These are phyloP conservation scores for Coprinopsis marcescibilis DNA, from an alignment of 768 basidiomycete species.

Conservation along the genomic window DNA sequence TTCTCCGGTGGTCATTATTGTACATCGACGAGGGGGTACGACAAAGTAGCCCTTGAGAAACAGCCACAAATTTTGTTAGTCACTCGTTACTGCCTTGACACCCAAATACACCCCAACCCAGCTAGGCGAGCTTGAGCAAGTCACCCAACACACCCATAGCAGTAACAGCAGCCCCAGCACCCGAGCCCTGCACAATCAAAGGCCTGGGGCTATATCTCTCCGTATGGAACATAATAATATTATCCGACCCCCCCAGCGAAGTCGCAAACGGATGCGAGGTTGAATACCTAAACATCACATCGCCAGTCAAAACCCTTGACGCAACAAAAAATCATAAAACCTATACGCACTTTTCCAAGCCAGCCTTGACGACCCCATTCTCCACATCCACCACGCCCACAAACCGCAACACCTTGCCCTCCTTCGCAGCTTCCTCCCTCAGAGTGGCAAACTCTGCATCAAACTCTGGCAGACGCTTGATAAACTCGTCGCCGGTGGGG, in stretches of 20 bases:
- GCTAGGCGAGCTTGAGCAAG: conserved; percentile 52
- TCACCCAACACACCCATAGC: conserved; percentile 97
- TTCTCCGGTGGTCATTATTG: too few species aligned
- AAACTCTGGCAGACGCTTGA: conserved; percentile 72
- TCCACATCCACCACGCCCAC: conserved; percentile 90
- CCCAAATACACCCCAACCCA: neutral
- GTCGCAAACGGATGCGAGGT: conserved; percentile 91
- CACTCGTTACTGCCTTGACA: neutral
- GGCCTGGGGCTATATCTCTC: conserved; percentile 85
- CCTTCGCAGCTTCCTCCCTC: conserved; percentile 69
- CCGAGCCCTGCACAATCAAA: conserved; percentile 90
- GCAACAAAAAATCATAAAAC: neutral
- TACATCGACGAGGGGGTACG: too few species aligned
- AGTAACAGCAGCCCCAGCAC: conserved; percentile 96
- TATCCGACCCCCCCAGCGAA: conserved; percentile 92
- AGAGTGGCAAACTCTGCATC: conserved; percentile 75
- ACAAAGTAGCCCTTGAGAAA: too few species aligned
- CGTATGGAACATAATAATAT: conserved; percentile 97
- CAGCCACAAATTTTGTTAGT: too few species aligned
- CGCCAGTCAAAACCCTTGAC: neutral
- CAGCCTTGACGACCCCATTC: conserved; percentile 70
- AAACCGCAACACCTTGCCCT: conserved; percentile 85
- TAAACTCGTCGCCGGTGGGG: conserved; percentile 75
- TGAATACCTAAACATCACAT: conserved; percentile 64
- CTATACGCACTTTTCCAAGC: conserved; percentile 73